Conservation (phyloP, 2,329 filamentous ascomycete genomes). For the Rhynchosporium agropyri region DNA sequence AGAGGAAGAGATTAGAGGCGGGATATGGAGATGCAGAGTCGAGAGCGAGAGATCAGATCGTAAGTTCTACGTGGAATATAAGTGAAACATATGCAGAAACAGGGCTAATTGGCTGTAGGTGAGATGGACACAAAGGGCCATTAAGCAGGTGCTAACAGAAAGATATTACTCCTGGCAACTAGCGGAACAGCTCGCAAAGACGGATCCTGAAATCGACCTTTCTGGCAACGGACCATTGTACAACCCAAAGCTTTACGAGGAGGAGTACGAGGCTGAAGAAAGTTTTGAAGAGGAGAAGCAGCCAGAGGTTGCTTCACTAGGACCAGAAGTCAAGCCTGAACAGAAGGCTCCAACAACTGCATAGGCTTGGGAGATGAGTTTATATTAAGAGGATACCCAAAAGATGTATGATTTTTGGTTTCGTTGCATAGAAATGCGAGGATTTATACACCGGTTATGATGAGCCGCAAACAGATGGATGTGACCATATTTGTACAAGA, state of each 20-base stretch:
- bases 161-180: slow-evolving; percentile 87
- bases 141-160: slow-evolving; percentile 85
- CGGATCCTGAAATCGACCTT: no score
- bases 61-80: slow-evolving; percentile 49
- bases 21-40: slow-evolving; percentile 75
- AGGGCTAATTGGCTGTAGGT: slow-evolving; percentile 55
- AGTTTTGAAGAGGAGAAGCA: slow-evolving; percentile 30
- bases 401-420: slow-evolving; percentile 16
- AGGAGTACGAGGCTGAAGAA: slow-evolving; percentile 34
- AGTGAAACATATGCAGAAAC: background rate
- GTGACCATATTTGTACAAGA: slow-evolving; percentile 23
- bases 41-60: slow-evolving; percentile 63
- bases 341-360: slow-evolving; percentile 21
- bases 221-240: slow-evolving; percentile 39
- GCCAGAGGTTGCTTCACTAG: no score
- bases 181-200: slow-evolving; percentile 49
- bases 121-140: slow-evolving; percentile 73
- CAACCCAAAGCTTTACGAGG: slow-evolving; percentile 35
- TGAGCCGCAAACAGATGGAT: slow-evolving; percentile 13
- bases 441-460: background rate
- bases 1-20: slow-evolving; percentile 67
- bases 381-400: slow-evolving; percentile 21
- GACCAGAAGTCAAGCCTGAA: slow-evolving; percentile 22
- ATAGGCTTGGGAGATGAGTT: slow-evolving; percentile 16
- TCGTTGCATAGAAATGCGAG: slow-evolving; percentile 5